phyloP scores from a whole-genome alignment of 495 filamentous ascomycete species.

The Pseudoneurospora amorphoporcata region DNA sequence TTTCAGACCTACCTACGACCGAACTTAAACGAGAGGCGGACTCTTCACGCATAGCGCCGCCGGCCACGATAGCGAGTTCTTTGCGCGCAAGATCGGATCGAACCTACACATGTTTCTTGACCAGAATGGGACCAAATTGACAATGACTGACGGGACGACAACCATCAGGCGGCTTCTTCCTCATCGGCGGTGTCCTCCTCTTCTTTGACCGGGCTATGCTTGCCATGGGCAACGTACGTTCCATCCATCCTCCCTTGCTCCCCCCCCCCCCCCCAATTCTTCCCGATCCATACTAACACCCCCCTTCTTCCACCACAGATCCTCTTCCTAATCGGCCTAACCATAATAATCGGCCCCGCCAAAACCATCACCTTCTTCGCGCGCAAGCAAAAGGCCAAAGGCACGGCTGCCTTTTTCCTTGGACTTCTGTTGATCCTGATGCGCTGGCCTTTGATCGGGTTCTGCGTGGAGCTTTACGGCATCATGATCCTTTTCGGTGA shows the following conservation, averaged over 20 bases:
- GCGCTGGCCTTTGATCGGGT: slow-evolving; percentile 81
- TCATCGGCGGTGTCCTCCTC: slow-evolving; percentile 83
- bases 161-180: slow-evolving; percentile 71
- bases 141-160: slow-evolving; percentile 5
- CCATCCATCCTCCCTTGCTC: too few relatives aligned
- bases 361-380: slow-evolving; percentile 92
- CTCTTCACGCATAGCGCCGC: not conserved
- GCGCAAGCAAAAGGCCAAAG: slow-evolving; percentile 81
- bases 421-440: slow-evolving; percentile 79
- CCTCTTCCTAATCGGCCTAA: slow-evolving; percentile 92
- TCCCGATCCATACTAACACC: not conserved
- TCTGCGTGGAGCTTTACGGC: slow-evolving; percentile 83
- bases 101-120: not conserved
- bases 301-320: slow-evolving; percentile 42
- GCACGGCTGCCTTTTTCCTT: slow-evolving; percentile 78
- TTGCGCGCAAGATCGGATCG: not conserved
- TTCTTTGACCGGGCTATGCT: slow-evolving; percentile 97
- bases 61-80: not conserved
- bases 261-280: too few relatives aligned
- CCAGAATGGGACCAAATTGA: not conserved
- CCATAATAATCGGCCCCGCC: slow-evolving; percentile 84
- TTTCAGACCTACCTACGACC: not conserved
- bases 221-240: slow-evolving; percentile 40
- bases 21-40: not conserved
- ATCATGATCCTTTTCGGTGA: slow-evolving; percentile 91